Conservation (phyloP, 176 grass and related monocot species). For the Melocanna baccifera region DNA sequence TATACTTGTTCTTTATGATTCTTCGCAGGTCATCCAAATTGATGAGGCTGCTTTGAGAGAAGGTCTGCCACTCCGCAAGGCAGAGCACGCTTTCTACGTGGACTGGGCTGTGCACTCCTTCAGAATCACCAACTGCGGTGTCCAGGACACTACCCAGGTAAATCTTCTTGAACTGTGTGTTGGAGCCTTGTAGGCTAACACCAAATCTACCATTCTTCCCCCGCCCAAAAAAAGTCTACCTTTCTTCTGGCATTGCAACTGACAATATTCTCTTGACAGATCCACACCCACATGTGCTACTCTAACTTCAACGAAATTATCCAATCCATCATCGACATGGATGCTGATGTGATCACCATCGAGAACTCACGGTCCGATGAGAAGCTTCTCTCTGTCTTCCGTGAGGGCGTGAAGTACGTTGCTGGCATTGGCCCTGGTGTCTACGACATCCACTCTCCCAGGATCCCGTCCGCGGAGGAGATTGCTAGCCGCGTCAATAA, state of each 20-base stretch:
- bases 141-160: conserved; percentile 95
- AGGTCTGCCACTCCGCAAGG: conserved; percentile 88
- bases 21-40: conserved; percentile 86
- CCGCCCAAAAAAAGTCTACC: not conserved
- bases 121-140: conserved; percentile 85
- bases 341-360: conserved; percentile 91
- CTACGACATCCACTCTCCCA: conserved; percentile 94
- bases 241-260: not conserved
- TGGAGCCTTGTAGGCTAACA: not conserved
- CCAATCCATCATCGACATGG: conserved; percentile 93
- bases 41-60: conserved; percentile 92
- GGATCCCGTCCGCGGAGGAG: conserved; percentile 75
- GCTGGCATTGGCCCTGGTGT: conserved; percentile 83
- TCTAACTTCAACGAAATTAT: conserved; percentile 98
- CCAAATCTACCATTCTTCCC: not conserved
- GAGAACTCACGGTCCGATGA: conserved; percentile 90
- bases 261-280: conserved; percentile 39
- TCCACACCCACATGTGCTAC: conserved; percentile 99
- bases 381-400: conserved; percentile 92
- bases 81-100: conserved; percentile 88
- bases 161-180: not conserved
- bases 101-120: conserved; percentile 96
- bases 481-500: conserved; percentile 83
- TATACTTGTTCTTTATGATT: not conserved
- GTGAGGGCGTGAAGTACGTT: conserved; percentile 71